phyloP scores from a whole-genome alignment of 2,329 filamentous ascomycete species.

The Phaeoacremonium minimum region DNA sequence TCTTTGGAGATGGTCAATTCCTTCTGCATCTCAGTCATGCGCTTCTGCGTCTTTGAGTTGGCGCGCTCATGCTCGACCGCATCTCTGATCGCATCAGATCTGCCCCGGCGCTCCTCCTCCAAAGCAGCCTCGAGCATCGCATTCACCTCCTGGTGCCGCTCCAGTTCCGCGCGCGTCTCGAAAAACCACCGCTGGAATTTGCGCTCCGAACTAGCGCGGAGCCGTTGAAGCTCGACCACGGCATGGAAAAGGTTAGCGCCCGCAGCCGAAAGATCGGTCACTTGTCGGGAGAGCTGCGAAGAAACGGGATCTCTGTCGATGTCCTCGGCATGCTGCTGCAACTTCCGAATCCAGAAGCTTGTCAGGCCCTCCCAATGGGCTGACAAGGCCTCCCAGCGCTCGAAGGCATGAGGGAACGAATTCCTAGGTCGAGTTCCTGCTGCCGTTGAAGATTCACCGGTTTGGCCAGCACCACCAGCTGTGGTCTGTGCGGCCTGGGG shows the following conservation, averaged over 20 bases:
- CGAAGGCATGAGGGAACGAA: conserved; percentile 92
- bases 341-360: conserved; percentile 90
- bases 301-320: conserved; percentile 78
- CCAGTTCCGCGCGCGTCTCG: conserved; percentile 84
- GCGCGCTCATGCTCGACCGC: conserved; percentile 65
- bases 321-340: conserved; percentile 87
- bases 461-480: conserved; percentile 13
- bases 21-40: conserved; percentile 85
- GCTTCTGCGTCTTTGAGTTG: conserved; percentile 66
- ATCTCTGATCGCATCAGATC: conserved; percentile 62
- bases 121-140: conserved; percentile 74
- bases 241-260: conserved; percentile 97
- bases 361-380: conserved; percentile 98
- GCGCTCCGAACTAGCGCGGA: conserved; percentile 90
- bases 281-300: conserved; percentile 85
- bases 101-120: conserved; percentile 67
- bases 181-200: conserved; percentile 99
- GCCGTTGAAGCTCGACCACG: conserved; percentile 88
- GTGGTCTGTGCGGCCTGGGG: conserved; percentile 11
- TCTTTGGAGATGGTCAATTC: conserved; percentile 94
- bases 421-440: conserved; percentile 47
- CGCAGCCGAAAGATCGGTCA: conserved; percentile 94
- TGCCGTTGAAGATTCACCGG: conserved; percentile 25
- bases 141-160: conserved; percentile 77
- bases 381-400: conserved; percentile 94